These are phyloP conservation scores for Lepidopterella palustris DNA, from an alignment of 495 filamentous ascomycete species.

Conservation along the genomic window DNA sequence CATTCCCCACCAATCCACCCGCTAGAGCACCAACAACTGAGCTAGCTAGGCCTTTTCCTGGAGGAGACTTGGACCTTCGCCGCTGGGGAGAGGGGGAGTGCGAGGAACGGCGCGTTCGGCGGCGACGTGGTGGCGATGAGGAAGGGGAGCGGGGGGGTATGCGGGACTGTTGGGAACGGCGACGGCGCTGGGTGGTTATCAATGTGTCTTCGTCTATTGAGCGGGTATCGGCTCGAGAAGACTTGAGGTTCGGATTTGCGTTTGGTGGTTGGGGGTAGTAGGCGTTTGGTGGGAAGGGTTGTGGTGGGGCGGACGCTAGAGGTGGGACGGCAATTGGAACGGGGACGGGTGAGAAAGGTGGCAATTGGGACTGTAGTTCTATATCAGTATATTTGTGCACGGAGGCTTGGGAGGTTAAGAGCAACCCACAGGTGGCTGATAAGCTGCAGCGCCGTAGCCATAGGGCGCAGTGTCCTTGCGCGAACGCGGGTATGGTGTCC, in stretches of 20 bases:
- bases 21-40: constrained; percentile 22
- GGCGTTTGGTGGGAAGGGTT: no score
- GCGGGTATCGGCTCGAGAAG: not conserved
- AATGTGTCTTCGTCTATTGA: not conserved
- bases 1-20: constrained; percentile 18
- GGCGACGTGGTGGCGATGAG: constrained; percentile 5
- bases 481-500: not conserved
- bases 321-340: not conserved
- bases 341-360: not conserved
- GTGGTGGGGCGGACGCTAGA: no score
- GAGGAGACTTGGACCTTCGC: constrained; percentile 14
- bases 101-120: not conserved
- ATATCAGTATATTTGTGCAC: not conserved
- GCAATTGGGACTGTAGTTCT: not conserved
- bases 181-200: not conserved
- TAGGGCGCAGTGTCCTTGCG: not conserved
- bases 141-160: not conserved
- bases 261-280: not conserved
- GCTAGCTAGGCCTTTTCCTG: constrained; percentile 8
- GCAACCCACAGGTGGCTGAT: not conserved
- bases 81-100: not conserved
- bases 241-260: not conserved
- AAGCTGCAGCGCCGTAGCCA: not conserved
- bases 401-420: not conserved
- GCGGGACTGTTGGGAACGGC: not conserved